A percentile compares a stretch with the other conserved stretches of the same genome.
phyloP scores from a whole-genome alignment of 2,329 filamentous ascomycete species.

The Cercospora janseana region DNA sequence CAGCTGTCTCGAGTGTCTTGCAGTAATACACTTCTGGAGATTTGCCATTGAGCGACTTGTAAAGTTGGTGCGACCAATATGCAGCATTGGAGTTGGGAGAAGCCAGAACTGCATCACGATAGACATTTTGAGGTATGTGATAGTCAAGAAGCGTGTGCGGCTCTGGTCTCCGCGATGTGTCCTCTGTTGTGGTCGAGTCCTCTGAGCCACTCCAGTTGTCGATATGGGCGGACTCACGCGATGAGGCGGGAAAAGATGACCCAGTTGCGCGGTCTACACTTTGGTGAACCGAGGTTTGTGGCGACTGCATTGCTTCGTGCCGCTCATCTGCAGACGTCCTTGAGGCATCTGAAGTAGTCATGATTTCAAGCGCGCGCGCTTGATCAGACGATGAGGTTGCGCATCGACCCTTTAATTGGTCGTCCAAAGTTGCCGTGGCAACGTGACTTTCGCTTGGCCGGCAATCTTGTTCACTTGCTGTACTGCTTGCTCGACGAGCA shows the following conservation, averaged over 20 bases:
- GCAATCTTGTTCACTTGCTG: neutral
- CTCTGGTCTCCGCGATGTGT: constrained; percentile 3
- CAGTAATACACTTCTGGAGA: constrained; percentile 77
- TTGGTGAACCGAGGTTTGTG: neutral
- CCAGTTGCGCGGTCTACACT: neutral
- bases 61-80: constrained; percentile 66
- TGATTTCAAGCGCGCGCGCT: neutral
- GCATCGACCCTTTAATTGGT: constrained; percentile 7
- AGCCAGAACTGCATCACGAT: constrained; percentile 30
- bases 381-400: constrained; percentile 1
- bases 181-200: neutral
- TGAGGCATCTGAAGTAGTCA: constrained; percentile 3
- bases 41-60: constrained; percentile 68
- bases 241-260: constrained; percentile 5
- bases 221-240: constrained; percentile 2
- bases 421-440: neutral
- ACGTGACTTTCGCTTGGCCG: neutral
- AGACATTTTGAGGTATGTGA: constrained; percentile 31
- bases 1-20: constrained; percentile 63
- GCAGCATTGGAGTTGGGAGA: constrained; percentile 32
- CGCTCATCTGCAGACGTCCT: neutral
- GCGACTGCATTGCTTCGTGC: neutral
- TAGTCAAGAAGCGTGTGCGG: constrained; percentile 25
- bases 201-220: neutral
- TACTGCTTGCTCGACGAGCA: neutral